Base-by-base conservation (phyloP, 345 rosid genomes). In the Salix suchowensis region DNA sequence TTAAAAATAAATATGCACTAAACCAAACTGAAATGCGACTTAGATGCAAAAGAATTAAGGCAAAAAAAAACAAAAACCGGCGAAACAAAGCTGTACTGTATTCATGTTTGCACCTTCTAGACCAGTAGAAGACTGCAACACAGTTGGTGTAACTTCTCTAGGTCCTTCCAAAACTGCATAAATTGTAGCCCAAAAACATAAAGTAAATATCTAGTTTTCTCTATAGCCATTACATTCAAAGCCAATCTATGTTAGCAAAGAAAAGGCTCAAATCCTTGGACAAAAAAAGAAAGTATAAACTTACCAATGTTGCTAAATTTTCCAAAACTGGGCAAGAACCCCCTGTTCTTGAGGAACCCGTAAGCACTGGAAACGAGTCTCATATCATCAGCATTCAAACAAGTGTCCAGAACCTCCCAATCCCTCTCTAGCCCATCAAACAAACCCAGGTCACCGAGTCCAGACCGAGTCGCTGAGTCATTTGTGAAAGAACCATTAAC, bases 371-470 rank as follows among this genome's bases (percentile, higher is more conserved):
- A 88, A 13, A 91, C 98, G 68, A 94, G 98, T 73, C 85, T 90
- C 96, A 94, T 89, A 79, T 94, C 93, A 78, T 94, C 98, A 16
- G 98, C 97, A 77, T 90, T 92, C 86, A 92, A 84, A 71, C 98
- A 94, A 48, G 98, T 84, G 78, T 92, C 98, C 79, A 94, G 42
- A 5, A 94, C 92, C 79, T 89, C 89, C 98, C 97, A 94, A 68
- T 92, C 92, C 85, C 93, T 82, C 76, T 79, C 84, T 23, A 60
- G 52, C 69, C 82, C 77, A 39, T 76, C 86, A 74, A 82, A 67
- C 34, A 64, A 71, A 24, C 81, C 85, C 86, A 89, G 77, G 58
- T 78, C 86, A 23, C 71, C 73, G 39, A 85, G 39, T 13, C 79
- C 82, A 19, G 82, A 32, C 60, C 44, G 76, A 48, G 76, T 24